Evolutionary conservation across 2,329 filamentous ascomycete genomes (phyloP), one percentile per base, ranked within the genome.

Genomic region (Penicillium griseofulvum): DNA sequence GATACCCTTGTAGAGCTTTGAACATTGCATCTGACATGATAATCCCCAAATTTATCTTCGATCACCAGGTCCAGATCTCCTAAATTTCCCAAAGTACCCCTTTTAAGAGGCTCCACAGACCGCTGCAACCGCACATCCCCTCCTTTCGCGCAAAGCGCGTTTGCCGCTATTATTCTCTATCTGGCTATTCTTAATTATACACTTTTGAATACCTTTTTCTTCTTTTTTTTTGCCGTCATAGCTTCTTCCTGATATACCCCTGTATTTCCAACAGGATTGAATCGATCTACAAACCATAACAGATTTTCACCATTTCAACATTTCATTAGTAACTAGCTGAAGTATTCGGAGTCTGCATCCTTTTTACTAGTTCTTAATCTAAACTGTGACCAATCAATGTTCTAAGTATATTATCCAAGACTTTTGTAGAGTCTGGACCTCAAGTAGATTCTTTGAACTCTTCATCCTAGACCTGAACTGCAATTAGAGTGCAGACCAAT

Each of bases 101-200:
- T 46, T 34, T 22, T 41, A 14, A 14, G 44, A 53, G 50, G 51
- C 59, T 60, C 61, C 53, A 60, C 56, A 24, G 26, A 45, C 26
- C 68, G 67, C 69, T 68, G 65, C 62, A 71, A 69, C 68, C 69
- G 69, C 69, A 56, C 36, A 49, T 49, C 47, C 11, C 52, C 56
- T 59, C 46, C 64, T 63, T 61, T 69, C 66, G 65, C 69, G 68
- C 54, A 69, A 70, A 69, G 71, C 71, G 71, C 71, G 71, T 66
- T 74, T 74, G 68, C 71, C 71, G 71, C 70, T 59, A 48, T 51
- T 58, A 22, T 22, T 22, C 22, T 22, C 22, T 22, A 2, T 10
- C 19, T 44, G 14, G 3, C 17, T n/a, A n/a, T n/a, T n/a, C n/a
- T n/a, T n/a, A n/a, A n/a, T n/a, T n/a, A n/a, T n/a, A n/a, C n/a